Base-by-base conservation (phyloP, 192 early-diverging fungal species). In the Irineochytrium annulatum region DNA sequence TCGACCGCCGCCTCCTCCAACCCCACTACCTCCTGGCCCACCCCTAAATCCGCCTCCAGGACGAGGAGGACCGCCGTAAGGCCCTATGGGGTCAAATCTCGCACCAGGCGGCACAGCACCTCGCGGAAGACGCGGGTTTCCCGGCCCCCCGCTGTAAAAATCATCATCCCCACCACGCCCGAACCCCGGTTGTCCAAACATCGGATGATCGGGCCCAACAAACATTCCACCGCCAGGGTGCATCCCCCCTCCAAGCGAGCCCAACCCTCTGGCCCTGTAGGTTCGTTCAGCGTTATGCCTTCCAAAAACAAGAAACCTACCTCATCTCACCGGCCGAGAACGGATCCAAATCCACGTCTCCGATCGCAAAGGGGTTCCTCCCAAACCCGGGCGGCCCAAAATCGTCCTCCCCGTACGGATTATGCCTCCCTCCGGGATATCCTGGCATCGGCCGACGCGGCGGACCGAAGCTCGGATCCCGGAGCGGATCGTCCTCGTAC, bases 71-170 rank as follows among this genome's bases (percentile, higher is more conserved):
- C 63, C 53, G 14, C 82, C 88, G 63, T 90, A 90, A 11, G 94
- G 94, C 16, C 79, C 80, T 60, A 94, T 91, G 3, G 94, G 94
- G 68, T 97, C 92, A 71, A 93, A 97, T 20, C 92, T 79, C 8
- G 94, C 94, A 24, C 91, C 91, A 13, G 91, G 67, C 20, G 73
- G 70, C 4, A 74, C 74, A 27, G 71, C 75, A 20, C 75, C 75
- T 3, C 62, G 69, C 0, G 77, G 77, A 2, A 67, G 34, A 54
- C n/a, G 67, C 71, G 16, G 66, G 75, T 24, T 68, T 63, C 19
- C 61, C 31, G 69, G 53, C 4, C 82, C 86, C 53, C 65, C 74
- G 33, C 77, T 68, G 39, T 72, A 73, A 29, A 80, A 59, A 28
- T 74, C 60, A 24, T 69, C 64, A 26, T 65, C 54, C 22, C 34